These are phyloP conservation scores for Podosphaera aphanis DNA, from an alignment of 2,329 filamentous ascomycete genomes.

Conservation along the genomic window DNA sequence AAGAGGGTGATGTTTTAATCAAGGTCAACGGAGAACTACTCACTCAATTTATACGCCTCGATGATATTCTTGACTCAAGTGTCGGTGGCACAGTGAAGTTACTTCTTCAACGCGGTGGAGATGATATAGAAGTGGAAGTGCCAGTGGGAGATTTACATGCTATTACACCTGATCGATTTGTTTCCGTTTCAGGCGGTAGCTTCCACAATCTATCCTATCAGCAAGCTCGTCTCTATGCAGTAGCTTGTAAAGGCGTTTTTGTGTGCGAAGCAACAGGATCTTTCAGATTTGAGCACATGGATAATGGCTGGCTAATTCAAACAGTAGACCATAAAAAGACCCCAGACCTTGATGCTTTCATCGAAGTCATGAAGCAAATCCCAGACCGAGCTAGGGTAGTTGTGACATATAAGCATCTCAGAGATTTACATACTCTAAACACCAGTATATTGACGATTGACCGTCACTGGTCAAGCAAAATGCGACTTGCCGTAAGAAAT, in stretches of 20 bases:
- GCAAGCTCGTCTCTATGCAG: constrained; percentile 84
- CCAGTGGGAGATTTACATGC: constrained; percentile 72
- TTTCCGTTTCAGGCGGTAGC: constrained; percentile 76
- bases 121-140: constrained; percentile 67
- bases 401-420: constrained; percentile 83
- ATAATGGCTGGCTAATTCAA: constrained; percentile 85
- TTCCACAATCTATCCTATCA: constrained; percentile 97
- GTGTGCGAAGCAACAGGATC: constrained; percentile 88
- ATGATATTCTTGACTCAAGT: constrained; percentile 74
- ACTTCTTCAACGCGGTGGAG: constrained; percentile 67
- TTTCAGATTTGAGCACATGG: constrained; percentile 76
- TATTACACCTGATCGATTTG: constrained; percentile 89
- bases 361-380: constrained; percentile 72
- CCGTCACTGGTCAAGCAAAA: constrained; percentile 86
- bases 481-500: constrained; percentile 79
- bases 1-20: constrained; percentile 82
- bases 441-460: constrained; percentile 84
- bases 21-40: constrained; percentile 85
- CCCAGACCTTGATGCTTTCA: constrained; percentile 66
- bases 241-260: constrained; percentile 77
- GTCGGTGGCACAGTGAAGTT: constrained; percentile 60
- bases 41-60: constrained; percentile 76
- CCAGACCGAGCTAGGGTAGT: constrained; percentile 68
- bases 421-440: constrained; percentile 82
- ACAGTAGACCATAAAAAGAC: constrained; percentile 81